Base-by-base conservation (phyloP, 768 basidiomycete genomes). In the Erythrobasidium yunnanense region DNA sequence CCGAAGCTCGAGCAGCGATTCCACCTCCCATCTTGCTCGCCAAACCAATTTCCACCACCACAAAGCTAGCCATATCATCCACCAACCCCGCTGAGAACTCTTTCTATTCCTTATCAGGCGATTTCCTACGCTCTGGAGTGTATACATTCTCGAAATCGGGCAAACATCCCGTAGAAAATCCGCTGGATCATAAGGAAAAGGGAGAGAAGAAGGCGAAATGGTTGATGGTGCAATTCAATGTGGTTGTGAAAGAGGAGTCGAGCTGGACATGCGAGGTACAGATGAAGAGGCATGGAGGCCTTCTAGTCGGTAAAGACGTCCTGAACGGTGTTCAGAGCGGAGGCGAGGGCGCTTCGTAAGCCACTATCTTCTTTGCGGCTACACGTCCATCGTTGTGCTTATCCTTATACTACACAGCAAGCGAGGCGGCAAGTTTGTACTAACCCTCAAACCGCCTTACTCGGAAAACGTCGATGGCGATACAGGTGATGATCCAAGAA, bases 151-250 rank as follows among this genome's bases (percentile, higher is more conserved):
- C 60, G 2, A 63, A 63, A 32, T 50, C 46, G 23, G 60, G 60
- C 6, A 63, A 63, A 63, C 45, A 49, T 23, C 29, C 46, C 45
- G 38, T 63, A 32, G 23, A 50, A 17, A 22, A 63, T 32, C 60
- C 60, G 13, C 32, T 63, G 2, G 49, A 45, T 25, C 49, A 15
- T 13, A 23, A 8, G 42, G 33, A 51, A 4, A 29, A 63, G n/a
- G 46, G 15, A n/a, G 32, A 22, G 30, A 49, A 63, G 27, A 23
- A 33, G 7, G 34, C 56, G 23, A 46, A 27, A 30, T 63, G 60
- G 60, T 32, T 63, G 4, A 29, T 34, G 60, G 18, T 63, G 2
- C 60, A 63, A 23, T 63, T 63, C 47, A 63, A 63, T 33, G 60
- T 63, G 4, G 38, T 63, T 17, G 47, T 63, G 20, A 25, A 25